These are phyloP conservation scores for Platanus orientalis DNA, from an alignment of 164 flowering plant genomes.

Conservation along the genomic window DNA sequence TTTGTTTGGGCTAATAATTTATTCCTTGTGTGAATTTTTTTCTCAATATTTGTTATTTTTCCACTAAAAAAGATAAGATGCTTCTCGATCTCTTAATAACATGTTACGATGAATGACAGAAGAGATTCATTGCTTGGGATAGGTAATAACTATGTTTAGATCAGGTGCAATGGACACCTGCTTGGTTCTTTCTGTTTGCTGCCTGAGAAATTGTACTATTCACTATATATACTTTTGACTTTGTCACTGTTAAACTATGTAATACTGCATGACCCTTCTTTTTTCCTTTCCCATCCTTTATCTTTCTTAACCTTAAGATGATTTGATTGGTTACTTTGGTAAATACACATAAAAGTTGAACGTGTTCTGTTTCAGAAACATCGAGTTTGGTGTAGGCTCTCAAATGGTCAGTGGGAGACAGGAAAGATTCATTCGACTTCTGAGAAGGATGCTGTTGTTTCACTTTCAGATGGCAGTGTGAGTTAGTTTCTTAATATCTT, in stretches of 20 bases:
- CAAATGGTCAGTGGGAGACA: conserved; percentile 57
- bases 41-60: not conserved
- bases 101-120: too few relatives aligned
- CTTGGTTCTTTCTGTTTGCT: too few relatives aligned
- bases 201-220: too few relatives aligned
- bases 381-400: conserved; percentile 72
- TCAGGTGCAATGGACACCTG: too few relatives aligned
- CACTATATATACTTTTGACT: too few relatives aligned
- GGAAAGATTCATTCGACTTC: conserved; percentile 74
- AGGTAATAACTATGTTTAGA: too few relatives aligned
- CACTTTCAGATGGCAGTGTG: conserved; percentile 66
- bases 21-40: too few relatives aligned
- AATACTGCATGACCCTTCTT: too few relatives aligned
- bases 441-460: conserved; percentile 52
- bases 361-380: conserved; percentile 59
- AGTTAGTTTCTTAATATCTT: conserved; percentile 22
- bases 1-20: not conserved
- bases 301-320: not conserved
- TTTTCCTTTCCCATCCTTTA: not conserved
- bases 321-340: conserved; percentile 1
- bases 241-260: too few relatives aligned
- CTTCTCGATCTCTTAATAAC: not conserved
- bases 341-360: not conserved
- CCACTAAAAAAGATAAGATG: not conserved
- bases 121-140: too few relatives aligned